Evolutionary conservation across 2,329 filamentous ascomycete species (phyloP).

Genomic region (Cordyceps fumosorosea): DNA sequence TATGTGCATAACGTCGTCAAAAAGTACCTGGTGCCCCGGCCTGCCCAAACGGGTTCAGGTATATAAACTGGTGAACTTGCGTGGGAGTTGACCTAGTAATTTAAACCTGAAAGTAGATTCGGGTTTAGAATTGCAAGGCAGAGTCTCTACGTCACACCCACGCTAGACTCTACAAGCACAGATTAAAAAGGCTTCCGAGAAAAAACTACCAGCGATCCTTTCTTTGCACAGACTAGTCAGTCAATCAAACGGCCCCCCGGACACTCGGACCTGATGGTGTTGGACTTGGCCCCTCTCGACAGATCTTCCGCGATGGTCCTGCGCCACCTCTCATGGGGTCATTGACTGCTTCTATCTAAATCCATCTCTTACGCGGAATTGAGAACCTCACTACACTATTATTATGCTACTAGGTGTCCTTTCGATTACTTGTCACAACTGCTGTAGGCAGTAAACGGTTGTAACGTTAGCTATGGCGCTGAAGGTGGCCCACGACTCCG

Average conservation of each 20-base stretch:
- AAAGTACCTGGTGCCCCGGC: neutral
- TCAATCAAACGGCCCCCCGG: neutral
- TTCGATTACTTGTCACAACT: neutral
- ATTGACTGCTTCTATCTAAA: too few relatives aligned
- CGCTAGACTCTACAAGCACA: neutral
- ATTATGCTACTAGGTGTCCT: too few relatives aligned
- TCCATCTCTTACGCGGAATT: too few relatives aligned
- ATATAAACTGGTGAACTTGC: too few relatives aligned
- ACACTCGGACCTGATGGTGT: neutral
- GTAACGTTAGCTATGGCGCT: conserved; percentile 12
- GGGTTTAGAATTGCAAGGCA: neutral
- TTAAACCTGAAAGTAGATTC: neutral
- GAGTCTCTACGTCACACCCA: neutral
- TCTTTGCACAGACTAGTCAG: neutral
- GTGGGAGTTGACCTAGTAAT: neutral
- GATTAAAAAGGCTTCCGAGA: neutral
- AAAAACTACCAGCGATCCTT: neutral
- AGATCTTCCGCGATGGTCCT: neutral
- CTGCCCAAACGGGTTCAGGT: neutral
- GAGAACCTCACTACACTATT: too few relatives aligned
- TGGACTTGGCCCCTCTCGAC: neutral
- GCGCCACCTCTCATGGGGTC: neutral
- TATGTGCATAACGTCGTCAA: neutral
- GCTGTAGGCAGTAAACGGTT: neutral
- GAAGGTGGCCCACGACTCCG: conserved; percentile 18